Evolutionary conservation across 2,329 filamentous ascomycete genomes (phyloP), one percentile per base, ranked within the genome.

Genomic region (Stachybotrys echinatus): DNA sequence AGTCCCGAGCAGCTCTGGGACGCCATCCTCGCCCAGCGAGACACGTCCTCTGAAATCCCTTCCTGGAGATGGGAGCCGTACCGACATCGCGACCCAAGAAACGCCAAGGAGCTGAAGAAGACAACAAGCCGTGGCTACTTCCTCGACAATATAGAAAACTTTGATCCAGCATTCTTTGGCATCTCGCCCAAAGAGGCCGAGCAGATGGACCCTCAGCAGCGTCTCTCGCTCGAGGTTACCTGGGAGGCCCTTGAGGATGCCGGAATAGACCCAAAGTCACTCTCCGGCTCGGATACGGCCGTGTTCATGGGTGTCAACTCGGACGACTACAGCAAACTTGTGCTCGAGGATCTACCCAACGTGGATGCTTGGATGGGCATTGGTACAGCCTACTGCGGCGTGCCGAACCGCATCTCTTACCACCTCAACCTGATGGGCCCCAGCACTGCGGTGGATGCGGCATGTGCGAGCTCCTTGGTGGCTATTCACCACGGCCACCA

Each of bases 121-220:
- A 46, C 48, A 10, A 47, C 31, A 8, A 14, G 19, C 18, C 21
- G 19, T 14, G 49, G 44, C 14, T 50, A 50, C 38, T 47, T 47
- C 21, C 19, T 50, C 19, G 38, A 50, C 12, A 22, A 47, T 38
- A 22, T 50, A 10, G 49, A 47, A 37, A 44, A 47, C 23, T 51
- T 51, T 34, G 50, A 51, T 46, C 45, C 46, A 2, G 12, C 20
- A 5, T 51, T 51, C 46, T 51, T 51, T 20, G 31, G 34, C 45
- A 51, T 51, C n/a, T 46, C 50, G 19, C 50, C 50, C 18, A 48
- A 46, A 18, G 50, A 51, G 18, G 50, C 50, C 5, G 47, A 48
- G 42, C 27, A 42, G 14, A 51, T 51, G 46, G 50, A 51, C 27
- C 50, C 50, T 23, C 50, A 48, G 14, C 50, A 51, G n/a, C 20